phyloP scores from a whole-genome alignment of 2,329 filamentous ascomycete species.

The Lasiodiplodia theobromae region DNA sequence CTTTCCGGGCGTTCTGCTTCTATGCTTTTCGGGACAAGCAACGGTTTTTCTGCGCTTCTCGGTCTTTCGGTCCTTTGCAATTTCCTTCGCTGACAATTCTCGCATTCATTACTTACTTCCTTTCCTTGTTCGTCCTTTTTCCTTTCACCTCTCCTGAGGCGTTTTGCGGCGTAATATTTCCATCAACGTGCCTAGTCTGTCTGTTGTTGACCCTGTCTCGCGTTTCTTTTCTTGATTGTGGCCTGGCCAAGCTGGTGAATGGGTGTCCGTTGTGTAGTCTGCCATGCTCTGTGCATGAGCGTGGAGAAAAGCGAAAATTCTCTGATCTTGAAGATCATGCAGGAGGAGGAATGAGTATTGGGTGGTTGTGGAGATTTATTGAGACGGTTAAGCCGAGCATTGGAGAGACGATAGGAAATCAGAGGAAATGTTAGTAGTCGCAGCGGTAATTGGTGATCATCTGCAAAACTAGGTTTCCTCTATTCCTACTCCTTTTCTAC shows the following conservation, averaged over 20 bases:
- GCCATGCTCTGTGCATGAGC: neutral
- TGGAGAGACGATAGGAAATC: neutral
- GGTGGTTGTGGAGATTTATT: neutral
- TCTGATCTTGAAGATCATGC: neutral
- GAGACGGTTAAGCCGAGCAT: neutral
- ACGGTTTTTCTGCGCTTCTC: neutral
- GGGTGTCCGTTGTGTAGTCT: neutral
- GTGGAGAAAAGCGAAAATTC: neutral
- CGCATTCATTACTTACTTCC: neutral
- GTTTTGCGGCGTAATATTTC: conserved; percentile 1
- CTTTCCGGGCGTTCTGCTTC: conserved; percentile 13
- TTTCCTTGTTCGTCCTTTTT: neutral
- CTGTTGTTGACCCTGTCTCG: neutral
- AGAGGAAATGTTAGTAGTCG: conserved; percentile 18
- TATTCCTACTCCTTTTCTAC: neutral
- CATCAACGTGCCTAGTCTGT: neutral
- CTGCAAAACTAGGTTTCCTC: neutral
- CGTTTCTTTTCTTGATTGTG: neutral
- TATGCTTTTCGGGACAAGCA: conserved; percentile 6
- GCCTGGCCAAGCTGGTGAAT: neutral
- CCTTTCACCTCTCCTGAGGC: neutral
- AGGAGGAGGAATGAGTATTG: neutral
- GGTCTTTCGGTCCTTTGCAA: conserved; percentile 3
- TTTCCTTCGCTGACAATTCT: neutral
- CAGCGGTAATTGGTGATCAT: conserved; percentile 8